Conservation (phyloP, 371 early-diverging fungal genomes). For the Mortierella sp. region DNA sequence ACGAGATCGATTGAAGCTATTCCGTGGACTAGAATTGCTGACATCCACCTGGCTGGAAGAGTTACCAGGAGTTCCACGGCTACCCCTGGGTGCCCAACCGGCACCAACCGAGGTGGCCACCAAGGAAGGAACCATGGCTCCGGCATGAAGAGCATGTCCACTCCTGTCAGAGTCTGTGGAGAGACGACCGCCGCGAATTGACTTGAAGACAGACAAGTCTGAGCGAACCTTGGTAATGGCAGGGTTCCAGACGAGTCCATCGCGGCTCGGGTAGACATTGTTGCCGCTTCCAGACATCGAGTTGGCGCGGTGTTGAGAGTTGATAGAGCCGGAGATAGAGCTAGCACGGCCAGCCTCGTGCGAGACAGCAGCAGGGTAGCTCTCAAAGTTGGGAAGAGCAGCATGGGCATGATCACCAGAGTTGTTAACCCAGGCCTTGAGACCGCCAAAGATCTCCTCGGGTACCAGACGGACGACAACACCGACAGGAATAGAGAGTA, state of each 20-base stretch:
- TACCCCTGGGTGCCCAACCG: conserved; percentile 56
- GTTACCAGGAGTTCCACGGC: conserved; percentile 29
- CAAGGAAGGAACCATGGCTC: conserved; percentile 71
- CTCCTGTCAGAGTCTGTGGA: conserved; percentile 52
- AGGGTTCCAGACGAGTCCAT: conserved; percentile 51
- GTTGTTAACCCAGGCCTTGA: conserved; percentile 36
- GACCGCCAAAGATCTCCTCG: conserved; percentile 54
- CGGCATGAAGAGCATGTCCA: conserved; percentile 58
- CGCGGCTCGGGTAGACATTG: conserved; percentile 43
- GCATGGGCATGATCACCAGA: neutral
- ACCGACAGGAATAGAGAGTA: conserved; percentile 78
- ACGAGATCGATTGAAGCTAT: conserved; percentile 32
- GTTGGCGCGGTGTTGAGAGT: conserved; percentile 36
- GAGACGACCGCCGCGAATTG: conserved; percentile 58
- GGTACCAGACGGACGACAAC: conserved; percentile 74
- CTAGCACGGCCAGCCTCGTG: conserved; percentile 23
- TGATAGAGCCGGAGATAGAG: conserved; percentile 56
- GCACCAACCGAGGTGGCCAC: conserved; percentile 73
- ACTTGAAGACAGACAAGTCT: conserved; percentile 53
- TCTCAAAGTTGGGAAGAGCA: conserved; percentile 35
- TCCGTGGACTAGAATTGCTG: conserved; percentile 25
- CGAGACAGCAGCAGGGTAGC: conserved; percentile 21
- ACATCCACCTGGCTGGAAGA: conserved; percentile 43
- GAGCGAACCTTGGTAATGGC: conserved; percentile 52
- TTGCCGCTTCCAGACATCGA: conserved; percentile 29